Evolutionary conservation across 1,284 basidiomycete species (phyloP).

Genomic region (Somion occarium): DNA sequence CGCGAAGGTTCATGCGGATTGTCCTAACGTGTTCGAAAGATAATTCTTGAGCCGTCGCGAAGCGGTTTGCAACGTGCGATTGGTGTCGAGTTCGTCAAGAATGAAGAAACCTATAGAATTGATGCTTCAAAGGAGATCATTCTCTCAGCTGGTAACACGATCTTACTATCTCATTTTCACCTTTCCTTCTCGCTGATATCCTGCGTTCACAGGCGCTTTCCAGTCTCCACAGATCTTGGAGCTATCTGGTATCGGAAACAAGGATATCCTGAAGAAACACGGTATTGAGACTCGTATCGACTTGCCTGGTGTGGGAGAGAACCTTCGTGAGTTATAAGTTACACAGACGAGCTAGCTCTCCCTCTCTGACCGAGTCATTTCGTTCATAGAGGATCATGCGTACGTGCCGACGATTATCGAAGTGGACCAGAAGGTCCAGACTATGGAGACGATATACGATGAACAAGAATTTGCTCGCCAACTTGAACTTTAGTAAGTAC

Average conservation of each 20-base stretch:
- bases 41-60: too few species aligned
- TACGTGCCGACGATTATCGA: slow-evolving; percentile 3
- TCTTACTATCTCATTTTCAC: too few species aligned
- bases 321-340: slow-evolving; percentile 7
- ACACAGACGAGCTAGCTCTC: too few species aligned
- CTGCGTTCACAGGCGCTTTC: neutral
- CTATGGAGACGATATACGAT: slow-evolving; percentile 6
- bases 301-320: slow-evolving; percentile 12
- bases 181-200: too few species aligned
- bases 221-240: slow-evolving; percentile 12
- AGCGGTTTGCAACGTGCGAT: slow-evolving; percentile 8
- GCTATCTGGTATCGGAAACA: slow-evolving; percentile 17
- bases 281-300: slow-evolving; percentile 17
- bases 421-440: slow-evolving; percentile 1
- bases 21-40: too few species aligned
- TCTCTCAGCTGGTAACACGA: slow-evolving; percentile 13
- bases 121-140: slow-evolving; percentile 15
- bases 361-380: too few species aligned
- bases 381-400: slow-evolving; percentile 10
- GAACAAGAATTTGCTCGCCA: slow-evolving; percentile 1
- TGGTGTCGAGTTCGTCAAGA: slow-evolving; percentile 10
- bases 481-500: slow-evolving; percentile 9
- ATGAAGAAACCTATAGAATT: neutral
- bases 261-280: slow-evolving; percentile 6
- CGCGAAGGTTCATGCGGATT: too few species aligned